phyloP scores from a whole-genome alignment of 2,329 filamentous ascomycete genomes.

The Fusarium sp. region DNA sequence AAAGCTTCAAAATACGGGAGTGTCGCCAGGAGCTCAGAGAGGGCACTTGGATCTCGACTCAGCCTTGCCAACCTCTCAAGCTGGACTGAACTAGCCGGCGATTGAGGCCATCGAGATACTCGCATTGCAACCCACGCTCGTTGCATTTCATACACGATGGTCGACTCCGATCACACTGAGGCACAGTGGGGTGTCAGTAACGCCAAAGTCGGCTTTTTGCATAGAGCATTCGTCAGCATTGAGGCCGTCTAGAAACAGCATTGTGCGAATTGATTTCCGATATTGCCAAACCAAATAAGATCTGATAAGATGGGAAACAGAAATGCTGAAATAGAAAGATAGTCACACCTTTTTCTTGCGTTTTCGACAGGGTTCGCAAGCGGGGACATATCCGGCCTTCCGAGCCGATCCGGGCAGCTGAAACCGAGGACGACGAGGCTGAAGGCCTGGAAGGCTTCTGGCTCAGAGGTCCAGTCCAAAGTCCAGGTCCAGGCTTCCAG shows the following conservation, averaged over 20 bases:
- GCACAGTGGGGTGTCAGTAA: not conserved
- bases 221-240: not conserved
- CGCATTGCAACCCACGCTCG: not conserved
- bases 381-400: constrained; percentile 1
- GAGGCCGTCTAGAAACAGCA: not conserved
- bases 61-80: not conserved
- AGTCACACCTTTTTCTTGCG: constrained; percentile 10
- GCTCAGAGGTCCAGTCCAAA: not conserved
- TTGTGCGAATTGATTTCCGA: not conserved
- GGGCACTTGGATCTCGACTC: not conserved
- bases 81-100: not conserved
- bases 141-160: not conserved
- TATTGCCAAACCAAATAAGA: no score
- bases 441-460: not conserved
- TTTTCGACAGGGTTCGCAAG: constrained; percentile 4
- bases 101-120: not conserved
- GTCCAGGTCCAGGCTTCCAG: not conserved
- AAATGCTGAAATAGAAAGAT: no score
- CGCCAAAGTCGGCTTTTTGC: not conserved
- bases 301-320: not conserved
- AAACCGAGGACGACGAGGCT: not conserved
- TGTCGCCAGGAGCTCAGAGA: not conserved
- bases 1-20: constrained; percentile 5
- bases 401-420: not conserved
- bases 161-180: constrained; percentile 5